These are phyloP conservation scores for Simplicillium sp. DNA, from an alignment of 2,329 filamentous ascomycete species.

Conservation along the genomic window DNA sequence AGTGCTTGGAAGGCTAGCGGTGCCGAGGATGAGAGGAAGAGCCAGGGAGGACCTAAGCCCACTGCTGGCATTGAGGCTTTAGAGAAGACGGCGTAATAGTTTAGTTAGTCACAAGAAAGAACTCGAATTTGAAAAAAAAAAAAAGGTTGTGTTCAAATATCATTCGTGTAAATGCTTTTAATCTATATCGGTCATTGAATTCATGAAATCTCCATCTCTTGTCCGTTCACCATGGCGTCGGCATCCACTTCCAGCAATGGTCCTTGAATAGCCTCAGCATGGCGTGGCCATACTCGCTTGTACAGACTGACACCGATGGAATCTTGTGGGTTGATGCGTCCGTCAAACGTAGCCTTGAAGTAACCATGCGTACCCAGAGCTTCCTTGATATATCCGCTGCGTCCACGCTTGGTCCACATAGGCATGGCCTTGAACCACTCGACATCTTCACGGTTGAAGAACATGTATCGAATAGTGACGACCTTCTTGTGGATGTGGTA, in stretches of 20 bases:
- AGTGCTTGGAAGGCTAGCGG: conserved; percentile 91
- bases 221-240: conserved; percentile 5
- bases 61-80: conserved; percentile 46
- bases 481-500: conserved; percentile 99
- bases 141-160: no score
- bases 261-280: conserved; percentile 40
- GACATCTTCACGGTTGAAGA: conserved; percentile 93
- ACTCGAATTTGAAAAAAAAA: not conserved
- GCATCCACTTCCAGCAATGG: conserved; percentile 27
- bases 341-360: conserved; percentile 98
- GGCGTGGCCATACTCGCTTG: conserved; percentile 75
- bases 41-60: conserved; percentile 45
- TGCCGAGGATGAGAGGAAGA: conserved; percentile 52
- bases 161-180: no score
- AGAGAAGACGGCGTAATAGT: conserved; percentile 9
- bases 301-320: conserved; percentile 84
- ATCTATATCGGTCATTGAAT: no score
- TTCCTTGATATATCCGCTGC: conserved; percentile 90
- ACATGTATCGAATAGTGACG: conserved; percentile 98
- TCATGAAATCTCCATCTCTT: conserved; percentile 22
- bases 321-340: conserved; percentile 91
- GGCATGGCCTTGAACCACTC: conserved; percentile 97
- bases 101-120: not conserved
- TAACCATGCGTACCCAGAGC: conserved; percentile 95
- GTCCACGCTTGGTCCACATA: conserved; percentile 83